These are phyloP conservation scores for Metarhizium anisopliae DNA, from an alignment of 2,329 filamentous ascomycete species.

Conservation along the genomic window DNA sequence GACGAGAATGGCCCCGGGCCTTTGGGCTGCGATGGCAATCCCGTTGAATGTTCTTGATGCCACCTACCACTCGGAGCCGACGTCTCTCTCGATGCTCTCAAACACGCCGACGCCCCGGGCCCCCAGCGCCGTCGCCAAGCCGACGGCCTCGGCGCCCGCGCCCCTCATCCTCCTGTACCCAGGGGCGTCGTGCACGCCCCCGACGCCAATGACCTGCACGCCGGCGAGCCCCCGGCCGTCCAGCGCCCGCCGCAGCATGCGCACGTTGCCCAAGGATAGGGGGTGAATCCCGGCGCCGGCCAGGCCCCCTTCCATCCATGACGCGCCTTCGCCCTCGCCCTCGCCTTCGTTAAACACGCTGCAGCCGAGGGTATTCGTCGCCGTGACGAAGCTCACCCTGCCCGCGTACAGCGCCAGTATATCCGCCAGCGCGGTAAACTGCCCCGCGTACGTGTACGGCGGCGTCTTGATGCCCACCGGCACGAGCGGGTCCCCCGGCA, in stretches of 20 bases:
- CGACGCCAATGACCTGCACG: conserved; percentile 62
- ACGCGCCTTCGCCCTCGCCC: not conserved
- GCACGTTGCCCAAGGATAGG: conserved; percentile 66
- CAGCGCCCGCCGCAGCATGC: conserved; percentile 53
- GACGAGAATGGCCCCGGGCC: too few relatives aligned
- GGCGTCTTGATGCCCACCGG: conserved; percentile 62
- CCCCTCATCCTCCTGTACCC: conserved; percentile 57
- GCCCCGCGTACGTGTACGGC: conserved; percentile 62
- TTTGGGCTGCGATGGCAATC: too few relatives aligned
- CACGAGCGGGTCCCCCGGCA: conserved; percentile 29
- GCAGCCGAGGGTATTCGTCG: conserved; percentile 64
- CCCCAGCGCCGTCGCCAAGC: conserved; percentile 61
- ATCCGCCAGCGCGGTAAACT: conserved; percentile 49
- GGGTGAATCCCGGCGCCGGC: conserved; percentile 66
- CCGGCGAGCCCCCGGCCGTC: conserved; percentile 38
- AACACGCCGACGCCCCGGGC: conserved; percentile 55
- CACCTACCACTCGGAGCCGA: conserved; percentile 12
- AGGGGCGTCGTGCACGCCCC: conserved; percentile 56
- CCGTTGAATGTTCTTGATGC: too few relatives aligned
- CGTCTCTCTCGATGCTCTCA: conserved; percentile 37
- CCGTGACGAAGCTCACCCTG: conserved; percentile 57
- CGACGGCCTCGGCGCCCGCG: conserved; percentile 59
- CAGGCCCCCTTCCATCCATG: conserved; percentile 36
- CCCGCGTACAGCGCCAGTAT: conserved; percentile 32
- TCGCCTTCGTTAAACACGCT: conserved; percentile 45